These are phyloP conservation scores for Paspalum notatum DNA, from an alignment of 176 grass and related monocot species.

Conservation along the genomic window DNA sequence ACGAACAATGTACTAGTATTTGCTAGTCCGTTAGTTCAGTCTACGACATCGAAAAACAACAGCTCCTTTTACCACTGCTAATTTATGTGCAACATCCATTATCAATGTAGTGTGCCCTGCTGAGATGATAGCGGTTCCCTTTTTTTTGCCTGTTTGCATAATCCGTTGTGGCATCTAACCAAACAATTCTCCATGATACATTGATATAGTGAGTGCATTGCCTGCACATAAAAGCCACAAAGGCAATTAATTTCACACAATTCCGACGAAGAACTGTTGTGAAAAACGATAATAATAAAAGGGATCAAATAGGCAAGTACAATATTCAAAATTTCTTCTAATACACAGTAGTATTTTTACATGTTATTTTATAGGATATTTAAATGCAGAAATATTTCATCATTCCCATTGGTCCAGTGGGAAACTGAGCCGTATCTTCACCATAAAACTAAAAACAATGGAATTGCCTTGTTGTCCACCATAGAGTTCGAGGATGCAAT, in stretches of 20 bases:
- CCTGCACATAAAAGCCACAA: slow-evolving; percentile 38
- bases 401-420: neutral
- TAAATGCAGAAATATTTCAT: neutral
- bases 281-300: neutral
- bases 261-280: neutral
- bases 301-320: neutral
- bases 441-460: neutral
- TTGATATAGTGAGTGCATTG: neutral
- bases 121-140: neutral
- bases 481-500: neutral
- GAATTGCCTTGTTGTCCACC: neutral
- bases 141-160: neutral
- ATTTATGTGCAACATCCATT: slow-evolving; percentile 13
- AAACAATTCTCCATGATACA: neutral
- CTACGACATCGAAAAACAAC: slow-evolving; percentile 2
- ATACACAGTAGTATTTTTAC: too few relatives aligned
- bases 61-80: neutral
- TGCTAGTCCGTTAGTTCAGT: neutral
- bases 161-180: neutral
- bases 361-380: neutral
- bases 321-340: too few relatives aligned
- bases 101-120: neutral
- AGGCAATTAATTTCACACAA: neutral
- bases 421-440: neutral
- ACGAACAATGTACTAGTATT: neutral